A percentile compares a stretch with the other conserved stretches of the same genome.
phyloP scores from a whole-genome alignment of 176 grass and related monocot species.

The Cocos nucifera region DNA sequence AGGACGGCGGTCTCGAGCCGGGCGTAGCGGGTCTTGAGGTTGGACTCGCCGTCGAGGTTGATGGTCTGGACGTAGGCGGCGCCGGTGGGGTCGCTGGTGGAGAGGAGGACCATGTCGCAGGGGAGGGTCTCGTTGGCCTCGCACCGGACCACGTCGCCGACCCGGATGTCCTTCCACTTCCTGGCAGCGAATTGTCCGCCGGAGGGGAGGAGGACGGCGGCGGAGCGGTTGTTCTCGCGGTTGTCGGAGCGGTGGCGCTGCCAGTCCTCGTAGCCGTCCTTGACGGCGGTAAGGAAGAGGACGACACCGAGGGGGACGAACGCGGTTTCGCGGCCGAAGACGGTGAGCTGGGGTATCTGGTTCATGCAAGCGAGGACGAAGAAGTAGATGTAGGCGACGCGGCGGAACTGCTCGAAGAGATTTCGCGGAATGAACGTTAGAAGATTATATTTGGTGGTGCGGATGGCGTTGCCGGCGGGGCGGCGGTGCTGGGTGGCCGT shows the following conservation, averaged over 20 bases:
- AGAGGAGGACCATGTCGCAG: slow-evolving; percentile 62
- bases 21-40: slow-evolving; percentile 80
- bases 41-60: slow-evolving; percentile 86
- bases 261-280: slow-evolving; percentile 92
- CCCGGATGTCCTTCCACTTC: slow-evolving; percentile 66
- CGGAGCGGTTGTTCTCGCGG: slow-evolving; percentile 54
- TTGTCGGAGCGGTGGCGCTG: slow-evolving; percentile 75
- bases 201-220: slow-evolving; percentile 30
- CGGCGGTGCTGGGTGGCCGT: no score
- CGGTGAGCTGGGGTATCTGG: slow-evolving; percentile 71
- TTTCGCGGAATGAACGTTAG: slow-evolving; percentile 77
- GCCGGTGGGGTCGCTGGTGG: slow-evolving; percentile 67
- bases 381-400: slow-evolving; percentile 88
- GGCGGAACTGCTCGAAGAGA: slow-evolving; percentile 90
- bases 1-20: slow-evolving; percentile 47
- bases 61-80: slow-evolving; percentile 82
- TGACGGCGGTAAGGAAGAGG: slow-evolving; percentile 72
- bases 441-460: slow-evolving; percentile 63
- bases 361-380: slow-evolving; percentile 77
- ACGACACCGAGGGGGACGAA: slow-evolving; percentile 71
- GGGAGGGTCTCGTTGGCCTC: slow-evolving; percentile 51
- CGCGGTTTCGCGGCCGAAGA: slow-evolving; percentile 60
- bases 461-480: slow-evolving; percentile 42
- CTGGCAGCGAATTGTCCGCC: slow-evolving; percentile 37
- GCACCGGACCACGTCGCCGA: slow-evolving; percentile 57